These are phyloP conservation scores for Phytophthora agathidicida DNA, from an alignment of 352 stramenopile species.

Conservation along the genomic window DNA sequence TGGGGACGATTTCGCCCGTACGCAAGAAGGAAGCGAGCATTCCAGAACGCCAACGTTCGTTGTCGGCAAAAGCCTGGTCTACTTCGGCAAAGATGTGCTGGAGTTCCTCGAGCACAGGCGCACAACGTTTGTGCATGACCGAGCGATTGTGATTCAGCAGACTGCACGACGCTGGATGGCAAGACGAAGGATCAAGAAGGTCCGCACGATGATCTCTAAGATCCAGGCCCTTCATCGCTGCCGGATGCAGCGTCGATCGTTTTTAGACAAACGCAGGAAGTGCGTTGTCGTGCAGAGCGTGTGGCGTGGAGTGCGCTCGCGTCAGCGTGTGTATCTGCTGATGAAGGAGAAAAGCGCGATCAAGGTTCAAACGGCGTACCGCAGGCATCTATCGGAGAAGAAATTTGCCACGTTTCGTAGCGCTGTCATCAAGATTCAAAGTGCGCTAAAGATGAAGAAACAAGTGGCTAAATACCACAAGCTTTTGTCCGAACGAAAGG, in stretches of 20 bases:
- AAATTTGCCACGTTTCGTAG: constrained; percentile 63
- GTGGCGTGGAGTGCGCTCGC: constrained; percentile 73
- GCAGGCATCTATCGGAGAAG: constrained; percentile 51
- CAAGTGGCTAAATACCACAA: constrained; percentile 74
- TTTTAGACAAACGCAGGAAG: constrained; percentile 45
- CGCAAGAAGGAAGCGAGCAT: constrained; percentile 39
- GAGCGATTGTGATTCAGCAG: constrained; percentile 70
- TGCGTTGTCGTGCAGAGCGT: constrained; percentile 72
- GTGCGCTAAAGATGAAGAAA: constrained; percentile 75
- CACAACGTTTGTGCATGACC: constrained; percentile 73
- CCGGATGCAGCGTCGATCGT: constrained; percentile 49
- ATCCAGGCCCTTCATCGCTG: constrained; percentile 66
- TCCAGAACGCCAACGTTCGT: constrained; percentile 65
- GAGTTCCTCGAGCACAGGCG: constrained; percentile 89
- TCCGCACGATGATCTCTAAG: constrained; percentile 58
- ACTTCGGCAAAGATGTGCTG: constrained; percentile 93
- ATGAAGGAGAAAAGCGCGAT: constrained; percentile 64
- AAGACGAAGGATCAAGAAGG: constrained; percentile 49
- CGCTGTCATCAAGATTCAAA: constrained; percentile 78
- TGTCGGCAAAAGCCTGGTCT: constrained; percentile 90
- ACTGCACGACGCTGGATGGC: constrained; percentile 59
- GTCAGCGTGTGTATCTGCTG: constrained; percentile 57
- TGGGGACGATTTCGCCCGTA: constrained; percentile 44
- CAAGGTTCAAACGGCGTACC: constrained; percentile 63
- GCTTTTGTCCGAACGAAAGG: constrained; percentile 63